These are phyloP conservation scores for Jatropha podagrica DNA, from an alignment of 441 rosid species.

Conservation along the genomic window DNA sequence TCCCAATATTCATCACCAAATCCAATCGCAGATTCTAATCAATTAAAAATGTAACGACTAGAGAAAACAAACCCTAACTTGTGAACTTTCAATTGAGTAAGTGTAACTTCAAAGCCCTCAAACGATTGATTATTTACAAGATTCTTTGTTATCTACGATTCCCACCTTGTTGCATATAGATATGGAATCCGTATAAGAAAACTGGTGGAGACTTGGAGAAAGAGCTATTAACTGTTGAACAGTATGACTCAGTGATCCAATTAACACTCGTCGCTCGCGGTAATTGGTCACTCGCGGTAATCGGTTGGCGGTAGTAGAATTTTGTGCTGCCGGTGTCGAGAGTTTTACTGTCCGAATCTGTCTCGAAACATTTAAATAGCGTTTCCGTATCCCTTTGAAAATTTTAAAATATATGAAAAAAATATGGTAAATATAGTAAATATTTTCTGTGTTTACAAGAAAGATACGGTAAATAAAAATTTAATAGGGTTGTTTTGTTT, in stretches of 20 bases:
- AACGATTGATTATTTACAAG: background rate
- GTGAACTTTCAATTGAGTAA: background rate
- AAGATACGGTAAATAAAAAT: too few relatives aligned
- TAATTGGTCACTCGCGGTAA: too few relatives aligned
- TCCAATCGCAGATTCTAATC: background rate
- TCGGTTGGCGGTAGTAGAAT: too few relatives aligned
- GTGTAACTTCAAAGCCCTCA: background rate
- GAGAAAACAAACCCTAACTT: background rate
- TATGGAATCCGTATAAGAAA: background rate
- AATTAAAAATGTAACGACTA: background rate
- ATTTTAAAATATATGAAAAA: too few relatives aligned
- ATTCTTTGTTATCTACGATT: background rate
- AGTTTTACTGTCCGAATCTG: too few relatives aligned
- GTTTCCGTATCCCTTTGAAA: too few relatives aligned
- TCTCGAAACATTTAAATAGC: too few relatives aligned
- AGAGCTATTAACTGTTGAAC: background rate
- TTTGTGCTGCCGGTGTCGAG: too few relatives aligned
- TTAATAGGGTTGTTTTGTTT: too few relatives aligned
- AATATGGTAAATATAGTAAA: too few relatives aligned
- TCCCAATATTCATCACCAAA: background rate
- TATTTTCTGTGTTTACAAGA: too few relatives aligned
- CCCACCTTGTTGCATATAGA: background rate
- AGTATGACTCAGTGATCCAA: background rate
- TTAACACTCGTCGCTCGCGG: too few relatives aligned
- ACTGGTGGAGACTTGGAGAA: background rate